Evolutionary conservation across 805 yeast species (phyloP).

Genomic region (Wickerhamiella allomyrinae): DNA sequence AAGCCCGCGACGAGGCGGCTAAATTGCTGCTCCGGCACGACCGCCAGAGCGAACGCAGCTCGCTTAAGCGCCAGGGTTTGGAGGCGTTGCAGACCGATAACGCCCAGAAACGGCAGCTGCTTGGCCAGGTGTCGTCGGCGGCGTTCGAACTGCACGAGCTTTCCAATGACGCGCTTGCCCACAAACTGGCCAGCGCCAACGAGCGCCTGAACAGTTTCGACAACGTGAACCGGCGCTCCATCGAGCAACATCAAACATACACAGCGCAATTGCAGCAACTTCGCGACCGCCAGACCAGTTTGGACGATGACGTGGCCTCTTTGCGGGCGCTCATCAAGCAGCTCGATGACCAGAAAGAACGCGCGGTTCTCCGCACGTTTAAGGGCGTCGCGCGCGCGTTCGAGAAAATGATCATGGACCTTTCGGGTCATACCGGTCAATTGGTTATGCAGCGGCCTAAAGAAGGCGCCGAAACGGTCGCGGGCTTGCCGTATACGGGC

Average conservation of each 20-base stretch:
- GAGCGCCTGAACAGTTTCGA: conserved; percentile 46
- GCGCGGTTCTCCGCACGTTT: conserved; percentile 69
- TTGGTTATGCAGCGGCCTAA: conserved; percentile 41
- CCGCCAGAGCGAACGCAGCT: conserved; percentile 46
- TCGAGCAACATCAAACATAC: conserved; percentile 67
- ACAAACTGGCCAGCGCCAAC: conserved; percentile 39
- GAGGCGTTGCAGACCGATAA: conserved; percentile 53
- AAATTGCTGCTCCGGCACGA: conserved; percentile 46
- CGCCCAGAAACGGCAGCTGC: conserved; percentile 56
- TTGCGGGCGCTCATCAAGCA: conserved; percentile 54
- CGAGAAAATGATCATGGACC: conserved; percentile 53
- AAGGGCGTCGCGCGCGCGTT: conserved; percentile 62
- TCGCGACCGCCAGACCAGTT: conserved; percentile 47
- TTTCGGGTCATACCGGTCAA: conserved; percentile 74
- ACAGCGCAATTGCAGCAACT: conserved; percentile 59
- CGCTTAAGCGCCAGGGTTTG: conserved; percentile 48
- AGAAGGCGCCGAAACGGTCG: conserved; percentile 15
- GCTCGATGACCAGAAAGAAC: conserved; percentile 63
- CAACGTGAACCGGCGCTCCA: conserved; percentile 79
- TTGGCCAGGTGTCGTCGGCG: conserved; percentile 84
- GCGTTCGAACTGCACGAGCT: conserved; percentile 35
- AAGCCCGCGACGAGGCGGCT: conserved; percentile 24
- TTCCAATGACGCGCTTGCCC: conserved; percentile 39
- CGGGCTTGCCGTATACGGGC: conserved; percentile 39
- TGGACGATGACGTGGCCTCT: conserved; percentile 54